phyloP scores from a whole-genome alignment of 176 grass and related monocot species.

The Cenchrus purpureus region DNA sequence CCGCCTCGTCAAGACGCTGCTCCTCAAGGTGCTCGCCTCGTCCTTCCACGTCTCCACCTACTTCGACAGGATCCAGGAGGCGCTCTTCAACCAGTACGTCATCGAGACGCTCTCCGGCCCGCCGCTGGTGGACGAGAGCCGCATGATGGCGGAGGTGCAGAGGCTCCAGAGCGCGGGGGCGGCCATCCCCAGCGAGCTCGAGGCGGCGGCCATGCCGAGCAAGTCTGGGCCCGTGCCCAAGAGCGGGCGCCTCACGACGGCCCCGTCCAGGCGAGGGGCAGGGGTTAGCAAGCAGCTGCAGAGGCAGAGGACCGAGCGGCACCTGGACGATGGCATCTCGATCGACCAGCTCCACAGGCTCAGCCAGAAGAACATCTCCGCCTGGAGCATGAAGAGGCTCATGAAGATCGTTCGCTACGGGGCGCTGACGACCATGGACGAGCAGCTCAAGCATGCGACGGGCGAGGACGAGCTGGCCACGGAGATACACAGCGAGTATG shows the following conservation, averaged over 20 bases:
- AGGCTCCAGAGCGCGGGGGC: slow-evolving; percentile 73
- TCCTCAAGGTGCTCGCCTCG: slow-evolving; percentile 92
- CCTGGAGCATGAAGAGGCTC: slow-evolving; percentile 96
- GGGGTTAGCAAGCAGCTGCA: slow-evolving; percentile 54
- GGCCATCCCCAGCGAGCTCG: slow-evolving; percentile 66
- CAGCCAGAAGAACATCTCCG: slow-evolving; percentile 91
- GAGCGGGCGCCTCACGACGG: slow-evolving; percentile 47
- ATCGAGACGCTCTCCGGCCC: slow-evolving; percentile 91
- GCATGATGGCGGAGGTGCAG: slow-evolving; percentile 78
- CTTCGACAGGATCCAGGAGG: slow-evolving; percentile 95
- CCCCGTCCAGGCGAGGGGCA: slow-evolving; percentile 40
- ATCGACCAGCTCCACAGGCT: slow-evolving; percentile 90
- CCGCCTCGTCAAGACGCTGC: slow-evolving; percentile 83
- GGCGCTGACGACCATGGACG: slow-evolving; percentile 77
- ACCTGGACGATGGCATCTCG: slow-evolving; percentile 64
- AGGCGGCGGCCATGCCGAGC: slow-evolving; percentile 45
- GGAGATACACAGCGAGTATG: slow-evolving; percentile 83
- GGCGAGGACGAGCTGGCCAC: slow-evolving; percentile 64
- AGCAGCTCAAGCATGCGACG: slow-evolving; percentile 54
- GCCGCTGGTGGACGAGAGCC: slow-evolving; percentile 74
- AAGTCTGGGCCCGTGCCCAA: slow-evolving; percentile 38
- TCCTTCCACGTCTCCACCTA: slow-evolving; percentile 99
- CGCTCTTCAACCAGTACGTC: slow-evolving; percentile 96
- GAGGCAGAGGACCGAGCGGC: slow-evolving; percentile 53
- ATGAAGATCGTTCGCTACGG: slow-evolving; percentile 90